Evolutionary conservation across 805 yeast species (phyloP), one percentile per base, ranked within the genome.

Genomic region (Ogataea ramenticola): DNA sequence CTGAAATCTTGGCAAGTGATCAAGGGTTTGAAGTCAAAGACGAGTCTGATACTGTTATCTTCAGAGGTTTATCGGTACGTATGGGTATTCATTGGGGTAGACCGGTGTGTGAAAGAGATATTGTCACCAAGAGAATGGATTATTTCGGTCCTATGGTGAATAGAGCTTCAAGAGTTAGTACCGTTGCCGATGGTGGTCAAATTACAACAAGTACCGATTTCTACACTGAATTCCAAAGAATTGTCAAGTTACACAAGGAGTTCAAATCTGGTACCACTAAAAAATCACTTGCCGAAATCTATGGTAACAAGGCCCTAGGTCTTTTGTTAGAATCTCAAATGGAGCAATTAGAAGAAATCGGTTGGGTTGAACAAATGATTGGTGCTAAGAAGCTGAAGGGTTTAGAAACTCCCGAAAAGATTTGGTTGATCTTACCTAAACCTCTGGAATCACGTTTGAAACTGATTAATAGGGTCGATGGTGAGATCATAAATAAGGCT

Each of bases 51-150:
- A 71, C 70, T 32, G 60, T 79, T 3, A 75, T 93, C 10, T 93
- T 82, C 65, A 71, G 93, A 45, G 99, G 99, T 2, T 67, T 93
- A 37, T 85, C 95, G 1, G 99, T 93, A 10, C 77, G 99, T 58
- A 93, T 93, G 98, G 99, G 99, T 48, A 77, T 88, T 36, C 98
- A 93, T 62, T 93, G 98, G 96, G 99, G 99, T 49, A 73, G 84
- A 1, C 98, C 99, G 0, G 97, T 91, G 36, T 87, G 95, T 56
- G 99, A 93, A 62, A 77, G 84, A 8, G 99, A 93, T 67, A 83
- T 91, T 47, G 90, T 90, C 43, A 93, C 99, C 0, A 79, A 89
- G 52, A 80, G 99, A 68, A 93, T 93, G 99, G 99, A 93, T 66
- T 93, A 93, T 64, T 85, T 93, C 55, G 99, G 99, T 0, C 99